Conservation (phyloP, 2,329 filamentous ascomycete genomes). For the Exophiala phaeomuriformis region DNA sequence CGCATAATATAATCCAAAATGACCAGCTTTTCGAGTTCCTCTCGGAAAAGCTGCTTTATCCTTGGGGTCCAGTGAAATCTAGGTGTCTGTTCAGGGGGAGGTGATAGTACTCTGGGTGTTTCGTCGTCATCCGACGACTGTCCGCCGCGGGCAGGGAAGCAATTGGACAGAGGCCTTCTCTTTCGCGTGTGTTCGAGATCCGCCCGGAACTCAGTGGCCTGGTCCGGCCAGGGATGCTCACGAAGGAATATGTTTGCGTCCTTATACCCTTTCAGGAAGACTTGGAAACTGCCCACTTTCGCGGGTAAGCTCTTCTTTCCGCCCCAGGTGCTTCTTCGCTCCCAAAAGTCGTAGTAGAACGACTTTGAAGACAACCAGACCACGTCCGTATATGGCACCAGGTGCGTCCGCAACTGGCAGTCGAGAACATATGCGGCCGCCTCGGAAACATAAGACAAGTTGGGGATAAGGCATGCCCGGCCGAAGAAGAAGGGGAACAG, state of each 20-base stretch:
- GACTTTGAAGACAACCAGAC: constrained; percentile 91
- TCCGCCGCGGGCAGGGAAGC: constrained; percentile 56
- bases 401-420: constrained; percentile 75
- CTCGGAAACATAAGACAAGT: constrained; percentile 95
- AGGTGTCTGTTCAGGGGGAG: constrained; percentile 38
- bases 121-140: constrained; percentile 55
- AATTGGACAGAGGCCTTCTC: constrained; percentile 72
- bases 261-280: constrained; percentile 94
- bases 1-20: constrained; percentile 99
- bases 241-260: constrained; percentile 93
- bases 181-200: constrained; percentile 60
- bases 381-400: constrained; percentile 95
- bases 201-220: constrained; percentile 61
- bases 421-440: constrained; percentile 95
- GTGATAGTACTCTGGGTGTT: constrained; percentile 35
- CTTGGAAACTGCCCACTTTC: constrained; percentile 93
- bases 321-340: constrained; percentile 76
- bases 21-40: constrained; percentile 93
- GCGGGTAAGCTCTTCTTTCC: constrained; percentile 79
- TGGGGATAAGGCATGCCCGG: constrained; percentile 89
- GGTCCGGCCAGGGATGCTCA: constrained; percentile 95
- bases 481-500: constrained; percentile 97
- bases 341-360: constrained; percentile 98
- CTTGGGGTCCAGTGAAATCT: constrained; percentile 78
- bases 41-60: constrained; percentile 84